Evolutionary conservation across 2,329 filamentous ascomycete species (phyloP).

Genomic region (Boeremia lycopersici): DNA sequence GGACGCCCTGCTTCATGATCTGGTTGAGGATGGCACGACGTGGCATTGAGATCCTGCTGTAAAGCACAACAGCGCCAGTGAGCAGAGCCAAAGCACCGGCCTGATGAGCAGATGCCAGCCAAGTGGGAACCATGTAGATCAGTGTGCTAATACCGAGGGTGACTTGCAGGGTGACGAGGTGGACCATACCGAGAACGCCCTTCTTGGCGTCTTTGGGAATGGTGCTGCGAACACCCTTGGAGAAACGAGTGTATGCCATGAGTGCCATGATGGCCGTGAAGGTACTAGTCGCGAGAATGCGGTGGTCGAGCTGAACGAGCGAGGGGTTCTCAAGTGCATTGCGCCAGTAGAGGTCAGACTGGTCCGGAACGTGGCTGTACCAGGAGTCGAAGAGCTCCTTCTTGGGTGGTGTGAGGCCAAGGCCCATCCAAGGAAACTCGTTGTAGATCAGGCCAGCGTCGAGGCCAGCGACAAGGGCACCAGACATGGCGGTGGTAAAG

Average conservation of each 20-base stretch:
- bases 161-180: constrained; percentile 82
- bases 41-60: constrained; percentile 57
- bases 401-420: constrained; percentile 78
- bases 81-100: constrained; percentile 85
- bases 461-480: constrained; percentile 89
- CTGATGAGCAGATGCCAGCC: constrained; percentile 88
- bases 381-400: constrained; percentile 84
- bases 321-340: constrained; percentile 98
- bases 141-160: constrained; percentile 87
- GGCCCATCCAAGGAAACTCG: constrained; percentile 95
- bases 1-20: constrained; percentile 32
- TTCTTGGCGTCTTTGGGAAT: constrained; percentile 67
- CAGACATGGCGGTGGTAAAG: constrained; percentile 91
- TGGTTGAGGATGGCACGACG: constrained; percentile 40
- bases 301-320: constrained; percentile 93
- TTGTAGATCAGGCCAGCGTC: constrained; percentile 99
- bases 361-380: constrained; percentile 80
- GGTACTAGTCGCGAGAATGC: constrained; percentile 87
- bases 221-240: constrained; percentile 64
- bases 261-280: constrained; percentile 81
- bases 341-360: constrained; percentile 89
- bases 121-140: constrained; percentile 90
- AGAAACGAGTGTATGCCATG: constrained; percentile 78
- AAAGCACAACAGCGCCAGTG: constrained; percentile 79
- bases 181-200: constrained; percentile 79